Evolutionary conservation across 2,329 filamentous ascomycete genomes (phyloP), one percentile per base, ranked within the genome.

Genomic region (Helminthosporium solani): DNA sequence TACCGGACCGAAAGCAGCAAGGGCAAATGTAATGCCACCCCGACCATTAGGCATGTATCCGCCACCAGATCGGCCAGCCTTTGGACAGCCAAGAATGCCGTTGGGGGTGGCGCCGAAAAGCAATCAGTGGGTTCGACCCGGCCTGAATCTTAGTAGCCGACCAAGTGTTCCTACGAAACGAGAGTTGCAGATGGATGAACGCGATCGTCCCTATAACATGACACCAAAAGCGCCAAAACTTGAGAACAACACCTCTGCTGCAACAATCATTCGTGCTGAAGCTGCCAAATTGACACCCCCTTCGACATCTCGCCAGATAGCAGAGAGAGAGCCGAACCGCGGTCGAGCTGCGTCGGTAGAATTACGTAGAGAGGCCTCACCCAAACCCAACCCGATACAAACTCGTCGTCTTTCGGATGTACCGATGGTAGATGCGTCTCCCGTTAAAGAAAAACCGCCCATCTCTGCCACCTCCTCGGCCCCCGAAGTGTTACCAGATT

Each of bases 41-140:
- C 58, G 67, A 27, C 64, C 65, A 21, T 62, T 65, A 30, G 43
- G 50, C 12, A 61, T 66, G 44, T 70, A 66, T 44, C 59, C 57
- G 12, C 54, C 57, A 21, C 54, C 61, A 11, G 61, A 68, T 28
- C 60, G 61, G 39, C 49, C 60, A 19, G 45, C 52, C 18, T 70
- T 67, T 33, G 50, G 57, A 16, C 52, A 53, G 19, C 52, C 62
- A 11, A 58, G 67, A 46, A 61, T 63, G 36, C 65, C 70, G 14
- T 61, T 68, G 47, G 64, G 59, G 18, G 58, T 59, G 12, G 58
- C 59, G 7, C 62, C 61, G 7, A 70, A 68, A 38, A 72, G 66
- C 28, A 64, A 64, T 49, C 73, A 75, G 57, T 75, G 72, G 72
- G 68, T 72, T 20, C 61, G 72, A 20, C 73, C 73, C 42, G 71